phyloP scores from a whole-genome alignment of 305 asterid species.

The Fraxinus latifolia region DNA sequence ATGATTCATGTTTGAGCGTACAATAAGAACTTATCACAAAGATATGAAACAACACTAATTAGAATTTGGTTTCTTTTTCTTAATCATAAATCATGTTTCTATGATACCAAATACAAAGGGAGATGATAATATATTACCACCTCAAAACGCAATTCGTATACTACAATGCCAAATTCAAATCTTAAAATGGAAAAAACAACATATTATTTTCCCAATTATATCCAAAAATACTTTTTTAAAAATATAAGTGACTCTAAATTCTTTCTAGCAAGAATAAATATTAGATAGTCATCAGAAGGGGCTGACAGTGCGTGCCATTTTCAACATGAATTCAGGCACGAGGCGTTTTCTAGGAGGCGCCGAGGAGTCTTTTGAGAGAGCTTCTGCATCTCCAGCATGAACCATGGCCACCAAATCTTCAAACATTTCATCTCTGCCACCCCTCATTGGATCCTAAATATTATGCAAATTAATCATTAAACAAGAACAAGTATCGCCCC shows the following conservation, averaged over 20 bases:
- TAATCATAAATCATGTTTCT: not conserved
- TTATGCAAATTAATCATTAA: conserved; percentile 20
- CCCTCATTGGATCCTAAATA: conserved; percentile 94
- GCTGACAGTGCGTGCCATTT: conserved; percentile 66
- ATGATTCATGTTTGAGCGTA: not conserved
- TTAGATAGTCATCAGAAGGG: conserved; percentile 47
- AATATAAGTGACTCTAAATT: not conserved
- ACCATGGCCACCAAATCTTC: conserved; percentile 67
- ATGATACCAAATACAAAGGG: not conserved
- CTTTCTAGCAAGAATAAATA: not conserved
- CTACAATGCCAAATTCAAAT: not conserved
- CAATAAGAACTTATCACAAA: not conserved
- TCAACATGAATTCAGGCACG: conserved; percentile 87
- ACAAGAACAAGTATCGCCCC: not conserved
- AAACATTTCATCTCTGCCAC: conserved; percentile 73
- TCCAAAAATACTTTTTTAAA: conserved; percentile 12
- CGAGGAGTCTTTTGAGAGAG: conserved; percentile 49
- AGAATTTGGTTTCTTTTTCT: not conserved
- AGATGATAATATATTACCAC: not conserved
- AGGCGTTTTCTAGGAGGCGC: conserved; percentile 75
- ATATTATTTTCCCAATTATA: not conserved
- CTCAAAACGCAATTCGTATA: not conserved
- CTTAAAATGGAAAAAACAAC: not conserved
- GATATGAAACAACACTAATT: not conserved
- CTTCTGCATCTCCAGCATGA: conserved; percentile 76